A percentile compares a stretch with the other conserved stretches of the same genome.
Conservation (phyloP, 257 asterid species). For the Dorcoceras hygrometricum region DNA sequence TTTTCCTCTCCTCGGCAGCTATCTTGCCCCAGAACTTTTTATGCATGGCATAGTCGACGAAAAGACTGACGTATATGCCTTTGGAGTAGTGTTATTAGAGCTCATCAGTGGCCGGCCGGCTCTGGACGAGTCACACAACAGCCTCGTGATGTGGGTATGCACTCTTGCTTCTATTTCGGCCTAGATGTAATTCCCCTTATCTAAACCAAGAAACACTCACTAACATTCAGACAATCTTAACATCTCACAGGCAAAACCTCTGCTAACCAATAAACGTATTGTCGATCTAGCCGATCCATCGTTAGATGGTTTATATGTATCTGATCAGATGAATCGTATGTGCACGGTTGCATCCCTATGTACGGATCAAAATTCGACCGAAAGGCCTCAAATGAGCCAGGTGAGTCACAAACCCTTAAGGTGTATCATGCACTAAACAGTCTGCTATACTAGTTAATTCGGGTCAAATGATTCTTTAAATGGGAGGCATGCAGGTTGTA, state of each 20-base stretch:
- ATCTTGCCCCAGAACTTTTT: conserved; percentile 97
- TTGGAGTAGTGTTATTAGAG: conserved; percentile 81
- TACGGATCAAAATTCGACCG: conserved; percentile 60
- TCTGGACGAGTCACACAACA: conserved; percentile 62
- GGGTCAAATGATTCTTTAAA: not conserved
- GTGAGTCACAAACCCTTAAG: conserved; percentile 31
- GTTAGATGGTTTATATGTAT: conserved; percentile 49
- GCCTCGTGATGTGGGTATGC: conserved; percentile 97
- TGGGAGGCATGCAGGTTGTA: conserved; percentile 48
- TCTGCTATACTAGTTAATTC: not conserved
- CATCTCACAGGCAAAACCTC: conserved; percentile 75
- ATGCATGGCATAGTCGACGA: conserved; percentile 91
- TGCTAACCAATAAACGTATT: conserved; percentile 42
- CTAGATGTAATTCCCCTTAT: not conserved
- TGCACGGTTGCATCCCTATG: conserved; percentile 71
- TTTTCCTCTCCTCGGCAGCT: conserved; percentile 42
- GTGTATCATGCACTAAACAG: not conserved
- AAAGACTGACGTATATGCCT: conserved; percentile 92
- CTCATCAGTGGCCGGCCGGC: conserved; percentile 89
- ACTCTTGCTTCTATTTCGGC: conserved; percentile 5
- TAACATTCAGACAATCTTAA: not conserved
- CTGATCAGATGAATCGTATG: conserved; percentile 62
- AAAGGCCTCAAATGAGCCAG: conserved; percentile 90
- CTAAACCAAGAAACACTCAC: not conserved
- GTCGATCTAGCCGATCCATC: conserved; percentile 72